Percentiles rank a stretch among this genome's conserved stretches.
Conservation (phyloP, 2,329 filamentous ascomycete genomes). For the Dendryphion nanum region DNA sequence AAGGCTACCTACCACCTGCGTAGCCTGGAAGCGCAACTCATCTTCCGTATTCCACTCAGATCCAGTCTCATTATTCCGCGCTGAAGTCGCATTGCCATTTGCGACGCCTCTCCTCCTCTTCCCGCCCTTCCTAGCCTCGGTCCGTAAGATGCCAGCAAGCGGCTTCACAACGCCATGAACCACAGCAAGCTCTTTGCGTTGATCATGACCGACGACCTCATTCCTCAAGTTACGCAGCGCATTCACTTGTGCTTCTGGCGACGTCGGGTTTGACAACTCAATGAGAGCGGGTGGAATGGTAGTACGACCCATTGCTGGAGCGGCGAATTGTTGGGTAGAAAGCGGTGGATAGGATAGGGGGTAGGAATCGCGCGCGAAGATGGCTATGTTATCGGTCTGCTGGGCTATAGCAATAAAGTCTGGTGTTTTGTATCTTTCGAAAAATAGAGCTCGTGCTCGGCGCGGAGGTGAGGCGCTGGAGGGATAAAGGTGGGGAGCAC, state of each 20-base stretch:
- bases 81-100: slow-evolving; percentile 37
- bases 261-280: slow-evolving; percentile 39
- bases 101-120: slow-evolving; percentile 48
- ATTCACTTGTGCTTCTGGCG: slow-evolving; percentile 43
- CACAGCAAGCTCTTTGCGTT: slow-evolving; percentile 81
- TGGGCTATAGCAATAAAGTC: too few species aligned
- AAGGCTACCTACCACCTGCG: slow-evolving; percentile 81
- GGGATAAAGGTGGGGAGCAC: too few species aligned
- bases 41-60: slow-evolving; percentile 60
- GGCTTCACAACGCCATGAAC: slow-evolving; percentile 65
- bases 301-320: slow-evolving; percentile 32
- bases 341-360: too few species aligned
- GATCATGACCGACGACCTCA: slow-evolving; percentile 81
- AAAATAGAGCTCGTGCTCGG: too few species aligned
- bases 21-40: slow-evolving; percentile 70
- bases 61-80: slow-evolving; percentile 8
- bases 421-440: too few species aligned
- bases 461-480: too few species aligned
- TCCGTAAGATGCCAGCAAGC: slow-evolving; percentile 54
- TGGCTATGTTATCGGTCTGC: too few species aligned
- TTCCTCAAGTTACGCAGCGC: slow-evolving; percentile 79
- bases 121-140: slow-evolving; percentile 43
- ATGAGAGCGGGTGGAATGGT: slow-evolving; percentile 34
- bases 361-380: too few species aligned
- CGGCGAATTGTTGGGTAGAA: too few species aligned